Evolutionary conservation across 2,329 filamentous ascomycete genomes (phyloP).

Genomic region (Bipolaris bicolor): DNA sequence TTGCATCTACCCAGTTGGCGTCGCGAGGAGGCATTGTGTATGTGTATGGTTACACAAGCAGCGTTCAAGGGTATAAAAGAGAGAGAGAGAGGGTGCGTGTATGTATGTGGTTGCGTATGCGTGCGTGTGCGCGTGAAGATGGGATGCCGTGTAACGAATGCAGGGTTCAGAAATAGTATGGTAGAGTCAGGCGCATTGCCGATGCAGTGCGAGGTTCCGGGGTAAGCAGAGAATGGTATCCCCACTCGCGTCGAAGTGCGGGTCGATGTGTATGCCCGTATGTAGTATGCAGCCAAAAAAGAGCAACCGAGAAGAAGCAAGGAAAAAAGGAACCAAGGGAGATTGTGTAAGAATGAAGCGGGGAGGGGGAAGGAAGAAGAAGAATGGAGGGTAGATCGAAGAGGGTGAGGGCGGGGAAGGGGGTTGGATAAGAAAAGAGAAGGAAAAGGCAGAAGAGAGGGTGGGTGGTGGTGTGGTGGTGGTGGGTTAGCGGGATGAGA

Average conservation of each 20-base stretch:
- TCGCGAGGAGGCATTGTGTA: slow-evolving; percentile 46
- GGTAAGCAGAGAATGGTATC: background rate
- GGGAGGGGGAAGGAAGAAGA: background rate
- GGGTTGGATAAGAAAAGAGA: background rate
- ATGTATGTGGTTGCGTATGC: no score
- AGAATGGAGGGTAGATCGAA: background rate
- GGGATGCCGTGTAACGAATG: slow-evolving; percentile 13
- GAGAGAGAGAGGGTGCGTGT: slow-evolving; percentile 14
- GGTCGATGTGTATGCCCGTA: no score
- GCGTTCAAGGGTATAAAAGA: slow-evolving; percentile 15
- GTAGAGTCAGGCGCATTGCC: slow-evolving; percentile 22
- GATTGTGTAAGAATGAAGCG: background rate
- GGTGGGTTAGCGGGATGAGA: background rate
- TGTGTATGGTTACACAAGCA: slow-evolving; percentile 15
- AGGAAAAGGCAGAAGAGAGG: background rate
- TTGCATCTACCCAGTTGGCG: slow-evolving; percentile 50
- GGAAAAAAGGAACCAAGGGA: background rate
- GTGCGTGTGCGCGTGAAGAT: no score
- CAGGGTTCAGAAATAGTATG: slow-evolving; percentile 7
- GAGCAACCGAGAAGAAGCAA: background rate
- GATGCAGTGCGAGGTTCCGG: slow-evolving; percentile 5
- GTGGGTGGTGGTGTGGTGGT: background rate
- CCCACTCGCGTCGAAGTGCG: slow-evolving; percentile 4
- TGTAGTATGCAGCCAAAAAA: no score
- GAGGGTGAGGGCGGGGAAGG: background rate